Evolutionary conservation across 108 stramenopile genomes (phyloP), one percentile per base, ranked within the genome.

Genomic region (Mediolabrus comicus): DNA sequence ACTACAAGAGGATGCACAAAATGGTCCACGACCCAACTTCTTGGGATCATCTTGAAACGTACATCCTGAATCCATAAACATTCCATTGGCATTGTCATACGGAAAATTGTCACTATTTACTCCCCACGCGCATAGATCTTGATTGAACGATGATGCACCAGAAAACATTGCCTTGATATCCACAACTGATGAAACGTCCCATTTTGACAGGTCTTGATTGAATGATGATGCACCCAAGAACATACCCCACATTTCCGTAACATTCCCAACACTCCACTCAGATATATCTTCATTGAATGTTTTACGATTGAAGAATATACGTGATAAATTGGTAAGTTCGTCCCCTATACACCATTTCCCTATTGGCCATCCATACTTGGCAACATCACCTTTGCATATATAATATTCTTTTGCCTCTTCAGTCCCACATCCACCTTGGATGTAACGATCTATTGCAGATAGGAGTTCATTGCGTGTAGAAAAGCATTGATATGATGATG

Each of bases 161-260:
- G 7, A 8, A 54, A 84, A 81, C 74, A 79, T 71, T 0, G 14
- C 27, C 17, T 16, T 33, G 78, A 85, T 71, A 52, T 39, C 38
- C 10, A 17, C 27, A 2, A 85, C 77, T 10, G 19, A 7, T 12
- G 72, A 60, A n/a, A n/a, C n/a, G n/a, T n/a, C n/a, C n/a, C n/a
- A n/a, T n/a, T n/a, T n/a, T n/a, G n/a, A n/a, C n/a, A n/a, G n/a
- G n/a, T n/a, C n/a, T n/a, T n/a, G n/a, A n/a, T n/a, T n/a, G n/a
- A n/a, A n/a, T n/a, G n/a, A n/a, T n/a, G n/a, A n/a, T n/a, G 80
- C 80, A 25, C 24, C 10, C 3, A 25, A 10, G 65, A 84, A 80
- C 71, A 80, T 71, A 3, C 31, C 51, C 35, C 55, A 26, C 79
- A 84, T 77, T 43, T 64, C 36, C 12, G 31, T 60, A 2, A 84